Evolutionary conservation across 1,139 yeast species (phyloP).

Genomic region (Taphrina populina): DNA sequence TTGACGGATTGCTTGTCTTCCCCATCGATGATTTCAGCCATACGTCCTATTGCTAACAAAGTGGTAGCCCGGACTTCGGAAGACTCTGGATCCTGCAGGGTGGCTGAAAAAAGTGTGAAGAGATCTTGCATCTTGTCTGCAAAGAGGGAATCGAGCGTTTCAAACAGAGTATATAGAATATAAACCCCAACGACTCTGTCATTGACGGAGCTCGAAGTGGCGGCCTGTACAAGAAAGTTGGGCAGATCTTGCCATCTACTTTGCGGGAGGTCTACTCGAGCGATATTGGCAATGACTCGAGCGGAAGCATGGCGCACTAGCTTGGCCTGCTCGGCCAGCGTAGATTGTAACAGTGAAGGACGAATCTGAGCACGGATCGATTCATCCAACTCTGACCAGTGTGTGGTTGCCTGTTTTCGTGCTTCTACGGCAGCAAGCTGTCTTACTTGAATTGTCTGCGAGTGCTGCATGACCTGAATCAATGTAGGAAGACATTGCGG

Average conservation of each 20-base stretch:
- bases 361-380: conserved; percentile 61
- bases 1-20: conserved; percentile 54
- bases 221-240: conserved; percentile 67
- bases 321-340: conserved; percentile 65
- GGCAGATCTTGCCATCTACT: conserved; percentile 75
- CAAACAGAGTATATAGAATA: conserved; percentile 73
- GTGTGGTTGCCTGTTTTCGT: conserved; percentile 70
- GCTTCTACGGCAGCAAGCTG: conserved; percentile 96
- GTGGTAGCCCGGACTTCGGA: conserved; percentile 79
- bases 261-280: conserved; percentile 66
- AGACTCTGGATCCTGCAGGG: conserved; percentile 63
- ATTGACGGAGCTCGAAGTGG: conserved; percentile 57
- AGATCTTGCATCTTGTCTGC: conserved; percentile 62
- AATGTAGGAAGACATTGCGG: conserved; percentile 76
- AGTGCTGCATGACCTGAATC: conserved; percentile 70
- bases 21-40: conserved; percentile 66
- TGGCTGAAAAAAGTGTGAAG: conserved; percentile 53
- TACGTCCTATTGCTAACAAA: conserved; percentile 74
- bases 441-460: conserved; percentile 41
- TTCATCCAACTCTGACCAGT: conserved; percentile 59
- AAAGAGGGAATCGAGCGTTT: conserved; percentile 53
- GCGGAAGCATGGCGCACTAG: conserved; percentile 85
- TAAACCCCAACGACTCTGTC: conserved; percentile 83
- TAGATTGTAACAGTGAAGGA: conserved; percentile 63
- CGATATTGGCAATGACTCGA: conserved; percentile 84